phyloP scores from a whole-genome alignment of 2,329 filamentous ascomycete species.

The Stenocarpella maydis region DNA sequence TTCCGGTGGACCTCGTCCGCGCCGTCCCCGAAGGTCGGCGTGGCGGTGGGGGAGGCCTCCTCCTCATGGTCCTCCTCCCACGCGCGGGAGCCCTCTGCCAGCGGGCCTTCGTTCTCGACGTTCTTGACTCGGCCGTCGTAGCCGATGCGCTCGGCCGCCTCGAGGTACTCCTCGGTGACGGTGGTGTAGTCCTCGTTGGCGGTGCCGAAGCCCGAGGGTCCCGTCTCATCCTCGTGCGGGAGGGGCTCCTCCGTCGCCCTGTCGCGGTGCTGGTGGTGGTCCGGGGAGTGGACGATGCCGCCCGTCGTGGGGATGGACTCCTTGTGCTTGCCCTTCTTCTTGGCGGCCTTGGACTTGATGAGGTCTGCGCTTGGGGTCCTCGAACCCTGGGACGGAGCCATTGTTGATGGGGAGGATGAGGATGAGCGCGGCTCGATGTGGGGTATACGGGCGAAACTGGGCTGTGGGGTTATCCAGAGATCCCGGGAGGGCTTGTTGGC shows the following conservation, averaged over 20 bases:
- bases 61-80: slow-evolving; percentile 34
- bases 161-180: slow-evolving; percentile 35
- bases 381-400: slow-evolving; percentile 2
- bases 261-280: slow-evolving; percentile 28
- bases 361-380: slow-evolving; percentile 40
- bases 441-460: slow-evolving; percentile 48
- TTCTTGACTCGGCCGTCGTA: slow-evolving; percentile 34
- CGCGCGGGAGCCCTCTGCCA: slow-evolving; percentile 33
- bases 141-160: slow-evolving; percentile 39
- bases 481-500: slow-evolving; percentile 76
- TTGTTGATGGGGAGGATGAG: slow-evolving; percentile 28
- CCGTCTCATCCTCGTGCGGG: slow-evolving; percentile 42
- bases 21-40: slow-evolving; percentile 41
- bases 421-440: slow-evolving; percentile 47
- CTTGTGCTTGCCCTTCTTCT: slow-evolving; percentile 44
- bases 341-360: slow-evolving; percentile 42
- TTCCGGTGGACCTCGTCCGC: slow-evolving; percentile 54
- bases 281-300: slow-evolving; percentile 27
- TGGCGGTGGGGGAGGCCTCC: slow-evolving; percentile 19
- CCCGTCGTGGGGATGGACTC: slow-evolving; percentile 37
- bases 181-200: slow-evolving; percentile 36
- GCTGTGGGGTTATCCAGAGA: slow-evolving; percentile 55
- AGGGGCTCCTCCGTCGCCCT: slow-evolving; percentile 33
- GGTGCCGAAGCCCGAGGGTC: slow-evolving; percentile 38
- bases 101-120: slow-evolving; percentile 35